phyloP scores from a whole-genome alignment of 305 asterid genomes.

The Solanum hybrid region DNA sequence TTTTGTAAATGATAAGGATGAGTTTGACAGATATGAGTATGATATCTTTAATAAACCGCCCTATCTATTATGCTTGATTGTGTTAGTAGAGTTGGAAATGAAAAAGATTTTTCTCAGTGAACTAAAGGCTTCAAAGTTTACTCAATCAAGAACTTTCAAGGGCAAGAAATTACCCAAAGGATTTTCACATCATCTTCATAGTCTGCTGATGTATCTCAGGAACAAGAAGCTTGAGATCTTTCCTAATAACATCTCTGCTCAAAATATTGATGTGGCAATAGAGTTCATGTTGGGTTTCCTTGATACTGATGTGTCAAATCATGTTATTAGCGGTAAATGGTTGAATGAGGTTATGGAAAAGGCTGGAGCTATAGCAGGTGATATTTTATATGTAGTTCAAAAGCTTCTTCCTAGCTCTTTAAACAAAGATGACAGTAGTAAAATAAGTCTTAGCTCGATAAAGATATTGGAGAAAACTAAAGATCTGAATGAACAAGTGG shows the following conservation, averaged over 20 bases:
- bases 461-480: not conserved
- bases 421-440: not conserved
- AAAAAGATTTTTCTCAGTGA: not conserved
- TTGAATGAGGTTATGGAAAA: no score
- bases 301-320: no score
- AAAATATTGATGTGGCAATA: no score
- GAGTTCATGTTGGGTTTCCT: no score
- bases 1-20: not conserved
- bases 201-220: no score
- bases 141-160: not conserved
- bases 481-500: not conserved
- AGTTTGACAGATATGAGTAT: not conserved
- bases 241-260: no score
- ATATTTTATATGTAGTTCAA: not conserved
- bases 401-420: not conserved
- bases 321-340: no score
- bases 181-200: not conserved
- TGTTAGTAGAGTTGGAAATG: not conserved
- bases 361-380: not conserved
- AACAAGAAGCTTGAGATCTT: no score
- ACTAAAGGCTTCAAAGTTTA: not conserved
- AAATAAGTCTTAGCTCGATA: not conserved
- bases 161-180: not conserved
- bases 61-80: not conserved
- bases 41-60: not conserved